A percentile compares a stretch with the other conserved stretches of the same genome.
Evolutionary conservation across 371 early-diverging fungal genomes (phyloP).

Genomic region (Syncephalastrum sp.): DNA sequence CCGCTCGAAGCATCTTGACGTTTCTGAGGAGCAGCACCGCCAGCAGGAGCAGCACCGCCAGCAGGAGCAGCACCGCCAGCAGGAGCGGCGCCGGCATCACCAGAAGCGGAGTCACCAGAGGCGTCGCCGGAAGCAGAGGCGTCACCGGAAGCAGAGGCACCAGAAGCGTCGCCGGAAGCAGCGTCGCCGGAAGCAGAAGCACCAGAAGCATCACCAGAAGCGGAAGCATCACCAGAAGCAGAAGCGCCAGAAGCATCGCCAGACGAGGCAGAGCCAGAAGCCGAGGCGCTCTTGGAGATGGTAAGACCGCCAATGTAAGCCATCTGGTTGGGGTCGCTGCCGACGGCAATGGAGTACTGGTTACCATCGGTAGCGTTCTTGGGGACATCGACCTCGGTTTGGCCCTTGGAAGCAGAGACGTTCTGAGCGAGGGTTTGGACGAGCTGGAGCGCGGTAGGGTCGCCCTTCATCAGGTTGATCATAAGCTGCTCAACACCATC

Average conservation of each 20-base stretch:
- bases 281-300: slow-evolving; percentile 8
- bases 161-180: slow-evolving; percentile 12
- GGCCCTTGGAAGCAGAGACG: slow-evolving; percentile 34
- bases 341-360: slow-evolving; percentile 42
- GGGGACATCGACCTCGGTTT: slow-evolving; percentile 38
- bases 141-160: slow-evolving; percentile 5
- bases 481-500: slow-evolving; percentile 25
- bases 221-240: slow-evolving; percentile 10
- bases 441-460: slow-evolving; percentile 35
- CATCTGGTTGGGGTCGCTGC: slow-evolving; percentile 28
- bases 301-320: slow-evolving; percentile 42
- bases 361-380: slow-evolving; percentile 31
- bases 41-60: slow-evolving; percentile 14
- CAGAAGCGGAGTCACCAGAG: slow-evolving; percentile 8
- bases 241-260: slow-evolving; percentile 6
- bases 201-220: slow-evolving; percentile 10
- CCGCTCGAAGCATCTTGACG: slow-evolving; percentile 3
- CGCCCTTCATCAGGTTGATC: slow-evolving; percentile 45
- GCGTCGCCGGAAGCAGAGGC: slow-evolving; percentile 13
- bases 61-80: slow-evolving; percentile 19
- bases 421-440: slow-evolving; percentile 33
- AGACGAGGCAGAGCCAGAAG: slow-evolving; percentile 13
- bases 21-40: slow-evolving; percentile 1
- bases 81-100: slow-evolving; percentile 17
- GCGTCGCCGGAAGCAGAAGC: slow-evolving; percentile 6